phyloP scores from a whole-genome alignment of 2,329 filamentous ascomycete species.

The Sporothrix globosa region DNA sequence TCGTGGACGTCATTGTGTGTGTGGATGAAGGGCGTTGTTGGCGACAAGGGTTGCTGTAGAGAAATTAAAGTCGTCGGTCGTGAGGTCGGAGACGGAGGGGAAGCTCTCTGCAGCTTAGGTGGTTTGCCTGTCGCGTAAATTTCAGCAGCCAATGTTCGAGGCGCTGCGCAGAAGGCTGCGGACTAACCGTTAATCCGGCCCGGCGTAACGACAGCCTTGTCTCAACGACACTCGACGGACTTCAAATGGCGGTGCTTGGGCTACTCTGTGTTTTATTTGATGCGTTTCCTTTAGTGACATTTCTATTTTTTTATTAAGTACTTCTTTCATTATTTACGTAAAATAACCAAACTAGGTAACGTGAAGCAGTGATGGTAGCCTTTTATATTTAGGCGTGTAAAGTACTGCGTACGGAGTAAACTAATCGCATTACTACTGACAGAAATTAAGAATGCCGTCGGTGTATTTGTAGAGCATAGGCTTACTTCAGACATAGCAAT shows the following conservation, averaged over 20 bases:
- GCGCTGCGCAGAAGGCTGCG: conserved; percentile 27
- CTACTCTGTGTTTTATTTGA: no score
- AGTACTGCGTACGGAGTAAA: no score
- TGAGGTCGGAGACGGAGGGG: conserved; percentile 6
- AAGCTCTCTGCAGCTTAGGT: conserved; percentile 22
- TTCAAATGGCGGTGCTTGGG: neutral
- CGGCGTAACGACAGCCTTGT: conserved; percentile 1
- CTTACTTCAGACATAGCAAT: no score
- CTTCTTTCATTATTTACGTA: no score
- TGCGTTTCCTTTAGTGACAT: neutral
- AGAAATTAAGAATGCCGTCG: no score
- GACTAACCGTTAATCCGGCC: conserved; percentile 18
- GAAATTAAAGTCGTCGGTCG: neutral
- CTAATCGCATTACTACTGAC: no score
- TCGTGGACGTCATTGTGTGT: conserved; percentile 87
- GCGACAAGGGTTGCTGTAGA: neutral
- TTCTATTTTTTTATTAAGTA: no score
- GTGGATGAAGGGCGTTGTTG: neutral
- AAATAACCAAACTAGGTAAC: no score
- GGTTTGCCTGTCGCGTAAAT: conserved; percentile 31
- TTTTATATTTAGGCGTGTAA: no score
- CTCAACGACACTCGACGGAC: neutral
- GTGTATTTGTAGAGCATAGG: no score
- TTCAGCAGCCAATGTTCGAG: conserved; percentile 26
- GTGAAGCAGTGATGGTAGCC: no score